Percentiles rank a stretch among this genome's conserved stretches.
phyloP scores from a whole-genome alignment of 2,329 filamentous ascomycete species.

The Beauveria varroae region DNA sequence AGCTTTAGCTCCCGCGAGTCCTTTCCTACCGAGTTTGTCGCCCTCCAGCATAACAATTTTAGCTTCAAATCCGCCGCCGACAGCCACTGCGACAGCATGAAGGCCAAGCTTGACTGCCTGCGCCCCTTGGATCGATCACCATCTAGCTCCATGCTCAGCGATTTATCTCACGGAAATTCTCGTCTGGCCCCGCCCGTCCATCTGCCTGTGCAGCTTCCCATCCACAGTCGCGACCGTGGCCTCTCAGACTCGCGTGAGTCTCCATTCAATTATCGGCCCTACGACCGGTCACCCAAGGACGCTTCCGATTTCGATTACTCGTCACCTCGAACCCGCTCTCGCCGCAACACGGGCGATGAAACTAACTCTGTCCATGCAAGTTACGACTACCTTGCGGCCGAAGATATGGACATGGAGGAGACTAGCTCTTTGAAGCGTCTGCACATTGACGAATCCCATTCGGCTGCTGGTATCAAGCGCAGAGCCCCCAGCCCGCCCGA shows the following conservation, averaged over 20 bases:
- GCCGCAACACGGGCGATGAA: conserved; percentile 47
- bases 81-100: conserved; percentile 42
- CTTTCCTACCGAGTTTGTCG: conserved; percentile 32
- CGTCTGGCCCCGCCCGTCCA: conserved; percentile 27
- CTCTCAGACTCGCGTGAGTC: conserved; percentile 42
- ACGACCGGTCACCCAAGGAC: conserved; percentile 37
- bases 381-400: conserved; percentile 30
- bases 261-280: conserved; percentile 35
- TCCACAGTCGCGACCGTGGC: conserved; percentile 25
- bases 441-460: conserved; percentile 39
- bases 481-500: conserved; percentile 49
- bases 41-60: conserved; percentile 42
- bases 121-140: conserved; percentile 39
- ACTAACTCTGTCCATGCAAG: conserved; percentile 37
- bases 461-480: conserved; percentile 42
- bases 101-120: conserved; percentile 47
- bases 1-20: conserved; percentile 34
- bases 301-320: conserved; percentile 40
- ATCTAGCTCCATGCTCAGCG: conserved; percentile 34
- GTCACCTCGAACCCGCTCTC: conserved; percentile 37
- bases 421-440: conserved; percentile 42
- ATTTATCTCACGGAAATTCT: conserved; percentile 31
- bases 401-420: conserved; percentile 46
- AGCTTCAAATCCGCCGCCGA: conserved; percentile 39
- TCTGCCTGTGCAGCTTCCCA: conserved; percentile 39